Evolutionary conservation across 2,329 filamentous ascomycete species (phyloP).

Genomic region (Lachnellula subtilissima): DNA sequence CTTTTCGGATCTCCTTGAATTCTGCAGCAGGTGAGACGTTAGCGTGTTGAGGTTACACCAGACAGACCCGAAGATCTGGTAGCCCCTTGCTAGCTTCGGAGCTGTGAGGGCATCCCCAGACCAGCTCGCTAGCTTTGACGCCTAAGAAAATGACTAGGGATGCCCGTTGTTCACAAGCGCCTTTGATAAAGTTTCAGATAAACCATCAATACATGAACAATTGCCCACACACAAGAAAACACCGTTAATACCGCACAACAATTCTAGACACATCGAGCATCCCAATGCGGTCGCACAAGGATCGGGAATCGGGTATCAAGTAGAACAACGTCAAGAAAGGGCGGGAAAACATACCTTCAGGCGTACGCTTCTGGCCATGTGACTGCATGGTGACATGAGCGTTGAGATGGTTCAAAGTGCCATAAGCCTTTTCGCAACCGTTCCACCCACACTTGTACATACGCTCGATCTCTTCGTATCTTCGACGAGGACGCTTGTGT

Average conservation of each 20-base stretch:
- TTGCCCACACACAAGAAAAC: neutral
- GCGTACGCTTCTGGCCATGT: slow-evolving; percentile 88
- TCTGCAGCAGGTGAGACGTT: slow-evolving; percentile 51
- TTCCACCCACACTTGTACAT: slow-evolving; percentile 99
- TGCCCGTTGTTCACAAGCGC: neutral
- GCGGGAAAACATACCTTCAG: slow-evolving; percentile 70
- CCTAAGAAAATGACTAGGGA: slow-evolving; percentile 33
- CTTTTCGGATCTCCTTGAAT: slow-evolving; percentile 98
- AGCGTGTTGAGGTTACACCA: slow-evolving; percentile 26
- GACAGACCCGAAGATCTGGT: slow-evolving; percentile 28
- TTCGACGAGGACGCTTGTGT: slow-evolving; percentile 86
- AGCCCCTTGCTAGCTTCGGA: slow-evolving; percentile 40
- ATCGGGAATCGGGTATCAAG: neutral
- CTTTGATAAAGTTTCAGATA: neutral
- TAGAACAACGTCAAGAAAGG: neutral
- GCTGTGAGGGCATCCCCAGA: slow-evolving; percentile 36
- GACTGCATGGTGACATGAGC: slow-evolving; percentile 99
- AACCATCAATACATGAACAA: neutral
- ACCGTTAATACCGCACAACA: neutral
- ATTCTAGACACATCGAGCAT: neutral
- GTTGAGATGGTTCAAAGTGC: slow-evolving; percentile 94
- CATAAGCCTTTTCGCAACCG: slow-evolving; percentile 97
- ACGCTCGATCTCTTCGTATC: slow-evolving; percentile 97
- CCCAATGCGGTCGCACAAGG: neutral
- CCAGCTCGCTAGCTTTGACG: slow-evolving; percentile 45